Base-by-base conservation (phyloP, 768 basidiomycete species). In the Podaxis rugospora region DNA sequence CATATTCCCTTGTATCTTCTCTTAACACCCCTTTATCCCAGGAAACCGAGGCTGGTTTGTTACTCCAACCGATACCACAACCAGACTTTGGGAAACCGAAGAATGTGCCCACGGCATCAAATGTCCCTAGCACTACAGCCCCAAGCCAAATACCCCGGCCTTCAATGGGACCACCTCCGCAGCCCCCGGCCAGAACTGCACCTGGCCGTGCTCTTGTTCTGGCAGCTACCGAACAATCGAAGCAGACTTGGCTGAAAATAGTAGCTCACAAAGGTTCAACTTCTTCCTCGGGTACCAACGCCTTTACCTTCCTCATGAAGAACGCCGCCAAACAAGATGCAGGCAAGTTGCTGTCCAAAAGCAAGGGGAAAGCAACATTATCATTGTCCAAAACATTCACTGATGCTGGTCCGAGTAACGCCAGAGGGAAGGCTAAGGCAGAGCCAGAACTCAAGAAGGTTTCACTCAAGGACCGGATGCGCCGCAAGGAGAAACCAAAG, bases 381-480 rank as follows among this genome's bases (percentile, higher is more conserved):
- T 13, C 14, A 5, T 32, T 25, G 13, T 28, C 50, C 18, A 46
- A 53, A 14, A 23, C 28, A 1, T 37, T 27, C 16, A 10, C 5
- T 25, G 56, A 35, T 37, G 13, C 10, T 18, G 46, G 27, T 42
- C 44, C 57, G 64, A 70, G 36, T 40, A 75, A 74, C 59, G 23
- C 64, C 44, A 74, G 74, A 47, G 52, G 61, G 73, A 65, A 78
- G 74, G 71, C 66, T 68, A 37, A 75, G 70, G 64, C 76, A 74
- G 77, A 71, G 71, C 25, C 66, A 68, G 16, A 67, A 70, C 60
- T 69, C 55, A 50, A 70, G 70, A 61, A 54, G 25, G 21, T 28
- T 40, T 47, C 59, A 53, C 42, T 59, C 4, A 70, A 74, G 61
- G 67, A 69, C 23, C 66, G 53, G 21, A 61, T 55, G 59, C 53